These are phyloP conservation scores for Colletotrichum acutatum DNA, from an alignment of 2,329 filamentous ascomycete species.

Conservation along the genomic window DNA sequence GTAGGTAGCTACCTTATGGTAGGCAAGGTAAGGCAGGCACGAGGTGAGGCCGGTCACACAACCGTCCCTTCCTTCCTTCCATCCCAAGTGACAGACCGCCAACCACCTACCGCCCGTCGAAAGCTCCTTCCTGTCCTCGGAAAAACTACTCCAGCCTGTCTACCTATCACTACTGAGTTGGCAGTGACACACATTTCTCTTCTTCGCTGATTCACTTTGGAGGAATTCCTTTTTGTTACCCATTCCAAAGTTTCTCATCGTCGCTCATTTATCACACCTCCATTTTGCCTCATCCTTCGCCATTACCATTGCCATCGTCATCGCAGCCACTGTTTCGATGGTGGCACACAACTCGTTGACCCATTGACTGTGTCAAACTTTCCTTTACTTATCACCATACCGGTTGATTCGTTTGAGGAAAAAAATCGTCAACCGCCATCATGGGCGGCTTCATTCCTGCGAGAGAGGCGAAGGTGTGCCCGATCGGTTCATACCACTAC, in stretches of 20 bases:
- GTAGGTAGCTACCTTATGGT: too few species aligned
- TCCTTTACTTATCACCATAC: neutral
- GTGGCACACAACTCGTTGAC: neutral
- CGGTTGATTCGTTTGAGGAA: neutral
- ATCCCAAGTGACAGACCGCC: neutral
- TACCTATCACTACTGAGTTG: neutral
- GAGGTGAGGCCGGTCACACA: conserved; percentile 1
- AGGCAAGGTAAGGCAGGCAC: neutral
- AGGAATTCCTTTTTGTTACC: neutral
- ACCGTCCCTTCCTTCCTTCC: conserved; percentile 10
- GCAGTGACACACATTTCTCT: neutral
- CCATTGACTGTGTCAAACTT: neutral
- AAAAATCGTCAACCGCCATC: neutral
- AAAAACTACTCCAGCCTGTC: neutral
- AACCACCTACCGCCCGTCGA: neutral
- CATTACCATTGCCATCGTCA: neutral
- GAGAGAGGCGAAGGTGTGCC: neutral
- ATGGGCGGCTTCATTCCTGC: conserved; percentile 14
- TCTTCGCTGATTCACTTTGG: neutral
- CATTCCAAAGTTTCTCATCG: neutral
- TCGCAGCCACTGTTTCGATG: neutral
- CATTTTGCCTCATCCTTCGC: neutral
- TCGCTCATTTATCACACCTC: neutral
- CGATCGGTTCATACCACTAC: conserved; percentile 49
- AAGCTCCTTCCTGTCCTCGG: neutral